Base-by-base conservation (phyloP, 2,329 filamentous ascomycete species). In the Didymellaceae sp. region DNA sequence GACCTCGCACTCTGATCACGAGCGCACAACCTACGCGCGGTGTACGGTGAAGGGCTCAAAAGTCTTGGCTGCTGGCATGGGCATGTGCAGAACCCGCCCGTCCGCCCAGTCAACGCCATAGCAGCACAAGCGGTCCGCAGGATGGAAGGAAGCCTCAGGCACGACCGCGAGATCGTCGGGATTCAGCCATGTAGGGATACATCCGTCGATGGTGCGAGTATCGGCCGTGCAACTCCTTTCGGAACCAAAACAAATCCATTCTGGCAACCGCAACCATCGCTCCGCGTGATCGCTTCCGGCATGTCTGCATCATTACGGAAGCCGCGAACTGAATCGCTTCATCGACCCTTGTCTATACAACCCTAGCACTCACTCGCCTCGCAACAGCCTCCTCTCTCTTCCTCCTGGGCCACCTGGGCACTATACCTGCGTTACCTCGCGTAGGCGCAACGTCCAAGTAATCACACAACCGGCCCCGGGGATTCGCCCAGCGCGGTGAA, bases 371-470 rank as follows among this genome's bases (percentile, higher is more conserved):
- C 6, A 13, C 24, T 26, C 14, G n/a, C n/a, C 37, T 30, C 16
- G 17, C 10, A 16, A 24, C 11, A 28, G n/a, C 1, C 24, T 11
- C 24, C 24, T n/a, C 22, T 20, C 24, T 14, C 24, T 18, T 24
- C n/a, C 32, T 21, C 10, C 20, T 8, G 10, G n/a, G 20, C 34
- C 4, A 10, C 10, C 25, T 38, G 33, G 33, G 33, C 26, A 45
- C n/a, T 38, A 26, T 39, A 28, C 35, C 10, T 18, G 44, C 22
- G n/a, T 22, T n/a, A 30, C 45, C 45, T 49, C 32, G 26, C 32
- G 32, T 37, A 37, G 22, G 14, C 28, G 24, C 9, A 18, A 14
- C n/a, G 7, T 41, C 45, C 37, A 30, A 18, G 10, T 33, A 6
- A 48, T 48, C 37, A 31, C 22, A 30, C 37, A 37, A 37, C 34